Percentiles rank a stretch among this genome's conserved stretches.
phyloP scores from a whole-genome alignment of 441 rosid genomes.

The Adansonia gregorii region DNA sequence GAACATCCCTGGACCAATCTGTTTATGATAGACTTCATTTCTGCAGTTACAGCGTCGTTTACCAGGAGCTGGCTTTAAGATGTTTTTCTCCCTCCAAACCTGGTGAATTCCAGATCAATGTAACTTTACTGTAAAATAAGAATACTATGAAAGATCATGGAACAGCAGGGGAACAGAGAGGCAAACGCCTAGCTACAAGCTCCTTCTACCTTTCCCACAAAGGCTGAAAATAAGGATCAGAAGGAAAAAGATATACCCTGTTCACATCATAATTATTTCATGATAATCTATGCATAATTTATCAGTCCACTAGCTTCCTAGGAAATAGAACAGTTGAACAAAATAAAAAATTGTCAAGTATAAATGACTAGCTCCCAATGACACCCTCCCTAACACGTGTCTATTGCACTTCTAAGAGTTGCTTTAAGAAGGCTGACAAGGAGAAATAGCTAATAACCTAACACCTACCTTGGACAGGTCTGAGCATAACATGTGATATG shows the following conservation, averaged over 20 bases:
- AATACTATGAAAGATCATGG: neutral
- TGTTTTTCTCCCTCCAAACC: constrained; percentile 99
- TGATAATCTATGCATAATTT: neutral
- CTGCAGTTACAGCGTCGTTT: constrained; percentile 94
- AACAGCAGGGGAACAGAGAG: neutral
- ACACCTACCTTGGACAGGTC: neutral
- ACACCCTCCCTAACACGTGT: neutral
- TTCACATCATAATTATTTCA: neutral
- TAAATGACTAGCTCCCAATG: neutral
- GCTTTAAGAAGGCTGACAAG: neutral
- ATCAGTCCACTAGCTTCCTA: neutral
- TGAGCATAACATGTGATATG: neutral
- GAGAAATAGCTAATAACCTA: neutral
- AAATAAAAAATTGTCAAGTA: neutral
- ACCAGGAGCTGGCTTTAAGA: constrained; percentile 90
- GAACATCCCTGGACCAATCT: constrained; percentile 99
- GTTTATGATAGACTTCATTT: constrained; percentile 95
- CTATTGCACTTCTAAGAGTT: neutral
- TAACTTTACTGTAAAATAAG: neutral
- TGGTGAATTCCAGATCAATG: constrained; percentile 31
- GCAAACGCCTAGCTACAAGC: neutral
- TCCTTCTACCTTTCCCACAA: neutral
- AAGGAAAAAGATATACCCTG: neutral
- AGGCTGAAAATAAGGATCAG: neutral
- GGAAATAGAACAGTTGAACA: neutral